Evolutionary conservation across 169 alveolate genomes (phyloP).

Genomic region (Toxoplasma gondii): DNA sequence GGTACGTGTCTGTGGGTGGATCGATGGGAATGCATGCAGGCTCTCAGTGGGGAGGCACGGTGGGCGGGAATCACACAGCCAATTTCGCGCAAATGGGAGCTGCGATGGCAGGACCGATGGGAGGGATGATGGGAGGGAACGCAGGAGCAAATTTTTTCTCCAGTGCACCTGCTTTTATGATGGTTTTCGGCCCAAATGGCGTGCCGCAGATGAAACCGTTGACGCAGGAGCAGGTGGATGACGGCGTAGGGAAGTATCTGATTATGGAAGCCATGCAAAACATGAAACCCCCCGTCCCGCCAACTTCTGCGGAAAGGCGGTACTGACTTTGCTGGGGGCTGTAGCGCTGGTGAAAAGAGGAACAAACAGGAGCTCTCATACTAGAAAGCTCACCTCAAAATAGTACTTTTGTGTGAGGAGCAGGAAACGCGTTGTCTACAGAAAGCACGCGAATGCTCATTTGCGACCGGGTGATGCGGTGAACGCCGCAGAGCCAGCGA

Average conservation of each 20-base stretch:
- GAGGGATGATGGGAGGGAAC: not conserved
- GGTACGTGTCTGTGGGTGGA: no score
- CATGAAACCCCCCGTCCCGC: not conserved
- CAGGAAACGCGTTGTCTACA: not conserved
- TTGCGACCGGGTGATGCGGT: no score
- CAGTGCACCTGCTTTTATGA: constrained; percentile 35
- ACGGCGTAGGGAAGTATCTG: constrained; percentile 26
- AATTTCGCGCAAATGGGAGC: no score
- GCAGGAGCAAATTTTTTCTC: constrained; percentile 9
- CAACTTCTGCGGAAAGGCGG: not conserved
- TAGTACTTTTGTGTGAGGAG: not conserved
- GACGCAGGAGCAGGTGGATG: constrained; percentile 20
- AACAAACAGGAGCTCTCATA: not conserved
- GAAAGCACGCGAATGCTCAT: no score
- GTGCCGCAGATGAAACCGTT: constrained; percentile 38
- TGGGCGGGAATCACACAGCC: no score
- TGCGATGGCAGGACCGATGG: no score
- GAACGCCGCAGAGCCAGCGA: no score
- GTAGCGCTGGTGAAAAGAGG: not conserved
- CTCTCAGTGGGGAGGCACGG: no score
- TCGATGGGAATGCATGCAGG: no score
- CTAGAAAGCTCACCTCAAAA: not conserved
- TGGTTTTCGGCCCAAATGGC: constrained; percentile 36
- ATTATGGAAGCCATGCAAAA: constrained; percentile 3
- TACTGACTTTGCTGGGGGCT: not conserved